phyloP scores from a whole-genome alignment of 2,329 filamentous ascomycete genomes.

The Colletotrichum sp. region DNA sequence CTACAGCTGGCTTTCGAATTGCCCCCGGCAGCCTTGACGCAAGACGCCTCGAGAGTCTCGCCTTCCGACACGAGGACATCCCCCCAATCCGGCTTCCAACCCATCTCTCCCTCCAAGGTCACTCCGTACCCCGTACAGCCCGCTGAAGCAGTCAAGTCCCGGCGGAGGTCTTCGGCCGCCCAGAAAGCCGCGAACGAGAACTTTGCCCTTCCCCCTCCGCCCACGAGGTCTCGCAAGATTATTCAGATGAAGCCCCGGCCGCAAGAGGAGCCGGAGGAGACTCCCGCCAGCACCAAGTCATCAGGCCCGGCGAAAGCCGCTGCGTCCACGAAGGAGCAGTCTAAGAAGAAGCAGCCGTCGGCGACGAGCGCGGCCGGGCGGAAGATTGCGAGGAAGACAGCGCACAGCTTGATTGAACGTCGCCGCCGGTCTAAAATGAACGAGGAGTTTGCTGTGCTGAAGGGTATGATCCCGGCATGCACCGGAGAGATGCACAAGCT shows the following conservation, averaged over 20 bases:
- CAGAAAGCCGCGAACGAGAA: constrained; percentile 57
- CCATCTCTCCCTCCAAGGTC: constrained; percentile 24
- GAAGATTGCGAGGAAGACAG: constrained; percentile 95
- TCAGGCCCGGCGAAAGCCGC: constrained; percentile 23
- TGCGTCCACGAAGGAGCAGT: constrained; percentile 6
- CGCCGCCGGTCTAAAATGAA: constrained; percentile 96
- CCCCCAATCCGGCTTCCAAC: constrained; percentile 5
- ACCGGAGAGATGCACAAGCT: constrained; percentile 98
- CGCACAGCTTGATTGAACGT: constrained; percentile 93
- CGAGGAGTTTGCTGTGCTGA: constrained; percentile 92
- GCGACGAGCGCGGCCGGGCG: constrained; percentile 84
- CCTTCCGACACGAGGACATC: constrained; percentile 42
- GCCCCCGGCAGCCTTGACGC: constrained; percentile 74
- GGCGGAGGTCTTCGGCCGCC: constrained; percentile 54
- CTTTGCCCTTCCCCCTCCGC: constrained; percentile 88
- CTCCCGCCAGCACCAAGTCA: constrained; percentile 18
- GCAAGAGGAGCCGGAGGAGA: constrained; percentile 41
- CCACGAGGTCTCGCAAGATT: constrained; percentile 91
- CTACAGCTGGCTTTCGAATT: constrained; percentile 76
- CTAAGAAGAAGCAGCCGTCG: constrained; percentile 79
- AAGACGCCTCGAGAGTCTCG: constrained; percentile 51
- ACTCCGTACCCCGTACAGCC: constrained; percentile 50
- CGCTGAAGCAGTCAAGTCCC: constrained; percentile 58
- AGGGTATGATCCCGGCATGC: constrained; percentile 95
- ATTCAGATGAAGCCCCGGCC: constrained; percentile 90